A percentile compares a stretch with the other conserved stretches of the same genome.
phyloP scores from a whole-genome alignment of 208 protist genomes.

The Herpetomonas tarakana region DNA sequence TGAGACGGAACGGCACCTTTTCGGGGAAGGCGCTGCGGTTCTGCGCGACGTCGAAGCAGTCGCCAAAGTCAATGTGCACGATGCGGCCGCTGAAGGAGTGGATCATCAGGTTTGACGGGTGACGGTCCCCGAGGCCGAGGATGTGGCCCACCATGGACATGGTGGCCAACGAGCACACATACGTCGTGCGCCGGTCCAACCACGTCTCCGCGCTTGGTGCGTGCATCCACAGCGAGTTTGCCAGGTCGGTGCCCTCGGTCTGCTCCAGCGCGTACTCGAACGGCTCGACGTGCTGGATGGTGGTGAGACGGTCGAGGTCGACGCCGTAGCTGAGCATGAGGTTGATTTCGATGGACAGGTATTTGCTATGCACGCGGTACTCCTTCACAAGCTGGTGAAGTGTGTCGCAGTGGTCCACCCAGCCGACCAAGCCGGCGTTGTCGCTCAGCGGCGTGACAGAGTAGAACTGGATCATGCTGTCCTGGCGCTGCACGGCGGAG shows the following conservation, averaged over 20 bases:
- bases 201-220: constrained; percentile 97
- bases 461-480: constrained; percentile 93
- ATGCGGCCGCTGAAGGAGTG: constrained; percentile 97
- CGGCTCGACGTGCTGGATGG: constrained; percentile 98
- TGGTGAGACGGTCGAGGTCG: constrained; percentile 94
- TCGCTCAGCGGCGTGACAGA: constrained; percentile 98
- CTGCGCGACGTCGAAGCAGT: constrained; percentile 99
- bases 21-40: constrained; percentile 98
- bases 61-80: constrained; percentile 99
- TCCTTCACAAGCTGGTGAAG: constrained; percentile 91
- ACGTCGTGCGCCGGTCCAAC: constrained; percentile 98
- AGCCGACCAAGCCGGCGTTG: constrained; percentile 99
- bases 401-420: constrained; percentile 96
- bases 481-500: constrained; percentile 80
- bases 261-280: constrained; percentile 96
- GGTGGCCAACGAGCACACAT: constrained; percentile 98
- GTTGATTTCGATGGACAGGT: constrained; percentile 94
- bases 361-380: constrained; percentile 79
- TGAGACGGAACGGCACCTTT: constrained; percentile 99
- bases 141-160: constrained; percentile 99
- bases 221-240: constrained; percentile 97
- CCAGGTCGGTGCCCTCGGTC: constrained; percentile 95
- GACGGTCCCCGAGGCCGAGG: constrained; percentile 99
- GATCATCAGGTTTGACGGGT: constrained; percentile 99
- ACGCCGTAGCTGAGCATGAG: constrained; percentile 85